Percentiles rank a stretch among this genome's conserved stretches.
phyloP scores from a whole-genome alignment of 2,329 filamentous ascomycete species.

The Knufia fluminis region DNA sequence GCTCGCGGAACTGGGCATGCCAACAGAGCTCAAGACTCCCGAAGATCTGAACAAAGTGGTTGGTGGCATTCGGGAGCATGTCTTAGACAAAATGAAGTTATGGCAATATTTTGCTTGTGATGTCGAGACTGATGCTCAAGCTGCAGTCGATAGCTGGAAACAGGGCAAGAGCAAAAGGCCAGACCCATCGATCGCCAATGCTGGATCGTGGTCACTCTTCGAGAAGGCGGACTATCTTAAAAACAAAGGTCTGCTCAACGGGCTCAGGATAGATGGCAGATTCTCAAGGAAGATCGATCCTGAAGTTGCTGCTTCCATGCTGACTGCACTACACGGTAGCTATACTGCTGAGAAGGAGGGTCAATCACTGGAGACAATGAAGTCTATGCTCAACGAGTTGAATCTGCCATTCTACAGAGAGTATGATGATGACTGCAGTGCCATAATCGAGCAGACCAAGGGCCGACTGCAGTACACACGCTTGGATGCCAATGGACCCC shows the following conservation, averaged over 20 bases:
- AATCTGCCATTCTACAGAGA: conserved; percentile 87
- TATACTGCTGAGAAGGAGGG: conserved; percentile 47
- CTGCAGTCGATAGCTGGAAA: conserved; percentile 63
- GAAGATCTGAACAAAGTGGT: conserved; percentile 74
- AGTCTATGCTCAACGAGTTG: conserved; percentile 64
- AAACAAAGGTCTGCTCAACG: conserved; percentile 60
- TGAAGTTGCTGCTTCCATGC: conserved; percentile 57
- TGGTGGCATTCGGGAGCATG: conserved; percentile 71
- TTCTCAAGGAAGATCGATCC: conserved; percentile 65
- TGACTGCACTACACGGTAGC: conserved; percentile 60
- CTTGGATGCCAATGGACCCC: conserved; percentile 84
- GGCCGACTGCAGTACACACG: conserved; percentile 93
- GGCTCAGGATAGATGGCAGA: conserved; percentile 68
- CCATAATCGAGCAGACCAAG: conserved; percentile 82
- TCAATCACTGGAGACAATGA: conserved; percentile 42
- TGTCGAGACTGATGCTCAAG: conserved; percentile 61
- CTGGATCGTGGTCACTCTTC: conserved; percentile 46
- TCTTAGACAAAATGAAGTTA: conserved; percentile 65
- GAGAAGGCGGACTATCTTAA: conserved; percentile 53
- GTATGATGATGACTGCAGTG: conserved; percentile 73
- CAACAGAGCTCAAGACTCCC: conserved; percentile 59
- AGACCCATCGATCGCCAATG: conserved; percentile 43
- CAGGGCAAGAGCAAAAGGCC: conserved; percentile 49
- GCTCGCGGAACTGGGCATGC: conserved; percentile 60
- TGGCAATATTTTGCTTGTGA: conserved; percentile 93